These are phyloP conservation scores for Hymenoscyphus fructigenus DNA, from an alignment of 2,329 filamentous ascomycete genomes.

Conservation along the genomic window DNA sequence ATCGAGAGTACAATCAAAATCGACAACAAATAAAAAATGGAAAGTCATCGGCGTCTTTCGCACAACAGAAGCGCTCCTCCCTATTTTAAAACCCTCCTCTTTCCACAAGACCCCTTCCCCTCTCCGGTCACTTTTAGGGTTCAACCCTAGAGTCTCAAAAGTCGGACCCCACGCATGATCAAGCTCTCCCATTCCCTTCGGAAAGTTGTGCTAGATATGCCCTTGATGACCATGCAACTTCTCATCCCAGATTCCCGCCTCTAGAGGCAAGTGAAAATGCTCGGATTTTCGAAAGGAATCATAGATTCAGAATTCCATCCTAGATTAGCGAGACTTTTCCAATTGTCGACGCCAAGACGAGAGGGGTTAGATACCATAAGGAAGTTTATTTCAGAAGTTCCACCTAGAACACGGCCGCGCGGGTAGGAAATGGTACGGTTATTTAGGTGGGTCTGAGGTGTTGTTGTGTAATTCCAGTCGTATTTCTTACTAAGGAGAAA, in stretches of 20 bases:
- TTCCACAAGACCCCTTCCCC: too few relatives aligned
- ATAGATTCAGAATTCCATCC: constrained; percentile 42
- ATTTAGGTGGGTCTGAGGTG: constrained; percentile 3
- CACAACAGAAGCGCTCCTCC: too few relatives aligned
- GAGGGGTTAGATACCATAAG: constrained; percentile 26
- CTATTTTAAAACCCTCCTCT: too few relatives aligned
- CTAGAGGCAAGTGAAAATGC: constrained; percentile 12
- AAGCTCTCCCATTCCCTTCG: constrained; percentile 21
- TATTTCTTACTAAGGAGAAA: background rate
- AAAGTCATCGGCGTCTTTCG: too few relatives aligned
- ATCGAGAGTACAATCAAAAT: too few relatives aligned
- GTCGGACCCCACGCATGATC: constrained; percentile 18
- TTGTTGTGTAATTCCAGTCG: background rate
- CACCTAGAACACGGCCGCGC: constrained; percentile 39
- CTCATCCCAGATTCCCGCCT: background rate
- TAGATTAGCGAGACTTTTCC: constrained; percentile 41
- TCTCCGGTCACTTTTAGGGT: too few relatives aligned
- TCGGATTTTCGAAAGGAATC: constrained; percentile 34
- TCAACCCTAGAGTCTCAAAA: too few relatives aligned
- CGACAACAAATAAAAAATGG: too few relatives aligned
- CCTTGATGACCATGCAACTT: constrained; percentile 14
- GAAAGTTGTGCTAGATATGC: constrained; percentile 23
- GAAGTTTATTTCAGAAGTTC: constrained; percentile 40
- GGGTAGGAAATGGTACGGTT: constrained; percentile 23
- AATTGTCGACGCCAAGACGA: constrained; percentile 39